Base-by-base conservation (phyloP, 129 eudicot species). In the Smallanthus sonchifolius region DNA sequence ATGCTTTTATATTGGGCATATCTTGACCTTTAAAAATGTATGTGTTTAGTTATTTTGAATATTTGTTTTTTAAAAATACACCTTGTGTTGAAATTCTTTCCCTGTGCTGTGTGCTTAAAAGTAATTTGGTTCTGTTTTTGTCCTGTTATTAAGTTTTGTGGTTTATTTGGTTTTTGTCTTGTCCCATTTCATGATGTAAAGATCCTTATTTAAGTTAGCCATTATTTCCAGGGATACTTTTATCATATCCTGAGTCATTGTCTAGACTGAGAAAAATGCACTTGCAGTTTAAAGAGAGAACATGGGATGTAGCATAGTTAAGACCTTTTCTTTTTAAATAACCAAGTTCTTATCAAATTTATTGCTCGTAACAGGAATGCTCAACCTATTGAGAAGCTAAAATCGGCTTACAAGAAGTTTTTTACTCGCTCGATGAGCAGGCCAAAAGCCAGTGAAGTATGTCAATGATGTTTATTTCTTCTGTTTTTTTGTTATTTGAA, bases 301-400 rank as follows among this genome's bases (percentile, higher is more conserved):
- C 30, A 20, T 28, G 14, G 16, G 42, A 67, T 56, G 38, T 56
- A 13, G 54, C 72, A 17, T 64, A 48, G 24, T 48, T 64, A 42
- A 24, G 20, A 7, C 4, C 30, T 40, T 45, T 43, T 34, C 11
- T 65, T 7, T 32, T 7, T 7, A 17, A 11, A 43, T 10, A 42
- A 32, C 37, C 36, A 73, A 73, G 5, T 56, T 72, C 19, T 38
- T 48, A 76, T 11, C 40, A 60, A 30, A 60, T 14, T 10, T 73
- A 74, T 51, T 48, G 49, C 65, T 43, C 62, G 63, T 62, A 59
- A 70, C 11, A 92, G 98, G 92, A 85, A 94, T 67, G 97, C 97
- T 77, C 89, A 88, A 66, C 97, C 98, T 11, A 74, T 70, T 56
- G 98, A 94, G 63, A 88, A 88, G 74, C 76, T 94, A 79, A 84